Base-by-base conservation (phyloP, 2,329 filamentous ascomycete species). In the Dactylellina drechsleri region DNA sequence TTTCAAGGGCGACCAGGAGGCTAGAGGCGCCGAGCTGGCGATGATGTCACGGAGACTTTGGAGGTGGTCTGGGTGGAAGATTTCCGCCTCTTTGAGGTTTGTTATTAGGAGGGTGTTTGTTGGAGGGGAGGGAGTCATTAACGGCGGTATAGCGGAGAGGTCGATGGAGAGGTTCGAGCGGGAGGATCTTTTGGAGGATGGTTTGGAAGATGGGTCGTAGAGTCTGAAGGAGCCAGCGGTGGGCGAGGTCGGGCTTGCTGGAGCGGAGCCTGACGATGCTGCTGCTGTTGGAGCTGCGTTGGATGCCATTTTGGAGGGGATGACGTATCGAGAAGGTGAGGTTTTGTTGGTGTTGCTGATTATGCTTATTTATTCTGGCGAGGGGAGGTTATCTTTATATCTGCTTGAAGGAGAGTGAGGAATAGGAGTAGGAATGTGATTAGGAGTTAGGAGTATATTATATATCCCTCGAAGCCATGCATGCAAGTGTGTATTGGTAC, bases 41-140 rank as follows among this genome's bases (percentile, higher is more conserved):
- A 95, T 89, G 72, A 92, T 87, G 65, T 89, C 86, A 80, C 89
- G 89, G 79, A 94, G 91, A 75, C 87, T 88, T 79, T 90, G 87
- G 72, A 94, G 86, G 82, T 92, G 92, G 76, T 90, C 86, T 16
- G 90, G 85, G 71, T 87, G 85, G 85, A 94, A 95, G 83, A 92
- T 89, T 79, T 90, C 88, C 72, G 85, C 83, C 77, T 92, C 87
- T 80, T 89, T 84, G 74, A 95, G 87, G 83, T 92, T 92, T 79
- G 92, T 95, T 81, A 95, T 90, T 80, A 95, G 88, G 67, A 95
- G 88, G 0, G 92, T 95, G 84, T 95, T 95, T 78, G 90, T 91
- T 4, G 91, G 90, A 65, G 89, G 87, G 26, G 91, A 89, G n/a
- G 91, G 91, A 80, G 88, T 86, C 49, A 85, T 84, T 66, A 92